Conservation (phyloP, 75 land plant genomes). For the Picea sitchensis region DNA sequence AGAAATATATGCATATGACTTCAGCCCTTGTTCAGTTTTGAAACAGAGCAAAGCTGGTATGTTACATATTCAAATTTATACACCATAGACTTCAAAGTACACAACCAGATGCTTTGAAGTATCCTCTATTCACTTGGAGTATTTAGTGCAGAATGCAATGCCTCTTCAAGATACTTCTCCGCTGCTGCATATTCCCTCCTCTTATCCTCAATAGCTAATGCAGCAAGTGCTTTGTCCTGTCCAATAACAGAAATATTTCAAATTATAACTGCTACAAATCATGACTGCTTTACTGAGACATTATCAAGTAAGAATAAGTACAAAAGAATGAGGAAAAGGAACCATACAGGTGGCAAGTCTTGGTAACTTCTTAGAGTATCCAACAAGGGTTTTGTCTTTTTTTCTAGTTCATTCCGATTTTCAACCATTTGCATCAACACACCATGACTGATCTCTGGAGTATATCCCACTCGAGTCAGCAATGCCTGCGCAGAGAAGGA, state of each 20-base stretch:
- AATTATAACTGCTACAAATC: neutral
- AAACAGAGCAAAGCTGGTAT: too few relatives aligned
- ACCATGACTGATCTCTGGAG: constrained; percentile 92
- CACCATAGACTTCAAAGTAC: too few relatives aligned
- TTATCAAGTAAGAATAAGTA: neutral
- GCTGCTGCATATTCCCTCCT: constrained; percentile 92
- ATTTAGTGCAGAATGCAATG: constrained; percentile 79
- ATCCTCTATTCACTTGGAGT: constrained; percentile 11
- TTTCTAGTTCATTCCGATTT: constrained; percentile 86
- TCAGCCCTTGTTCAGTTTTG: too few relatives aligned
- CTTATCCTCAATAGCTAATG: constrained; percentile 96
- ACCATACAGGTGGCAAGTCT: constrained; percentile 88
- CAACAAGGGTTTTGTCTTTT: constrained; percentile 91
- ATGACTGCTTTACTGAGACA: neutral
- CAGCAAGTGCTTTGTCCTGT: constrained; percentile 95
- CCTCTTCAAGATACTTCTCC: constrained; percentile 93
- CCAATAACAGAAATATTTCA: neutral
- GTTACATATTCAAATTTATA: too few relatives aligned
- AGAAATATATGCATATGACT: too few relatives aligned
- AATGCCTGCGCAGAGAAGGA: constrained; percentile 48
- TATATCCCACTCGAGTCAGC: constrained; percentile 85
- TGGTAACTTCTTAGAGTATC: constrained; percentile 97
- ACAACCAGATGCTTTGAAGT: too few relatives aligned
- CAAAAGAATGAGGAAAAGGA: constrained; percentile 2
- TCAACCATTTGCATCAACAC: constrained; percentile 96